Evolutionary conservation across 306 rosid genomes (phyloP).

Genomic region (Lathyrus sativus): DNA sequence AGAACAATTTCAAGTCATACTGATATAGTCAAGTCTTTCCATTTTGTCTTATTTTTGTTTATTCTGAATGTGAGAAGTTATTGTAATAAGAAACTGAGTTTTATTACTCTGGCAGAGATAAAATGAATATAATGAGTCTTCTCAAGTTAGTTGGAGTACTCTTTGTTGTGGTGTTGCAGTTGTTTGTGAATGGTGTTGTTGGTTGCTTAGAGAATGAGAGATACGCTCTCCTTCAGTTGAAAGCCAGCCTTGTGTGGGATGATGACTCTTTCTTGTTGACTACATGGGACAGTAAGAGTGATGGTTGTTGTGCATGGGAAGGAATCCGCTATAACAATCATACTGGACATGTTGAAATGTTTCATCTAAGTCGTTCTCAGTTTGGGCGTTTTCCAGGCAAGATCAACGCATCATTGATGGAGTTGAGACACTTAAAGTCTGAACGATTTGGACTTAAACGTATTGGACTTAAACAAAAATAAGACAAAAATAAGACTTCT

Average conservation of each 20-base stretch:
- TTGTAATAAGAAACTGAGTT: no score
- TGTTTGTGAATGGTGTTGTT: background rate
- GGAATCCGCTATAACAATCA: background rate
- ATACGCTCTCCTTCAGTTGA: background rate
- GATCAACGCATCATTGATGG: slow-evolving; percentile 5
- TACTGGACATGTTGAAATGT: background rate
- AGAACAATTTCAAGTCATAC: background rate
- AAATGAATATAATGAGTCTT: background rate
- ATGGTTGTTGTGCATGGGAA: background rate
- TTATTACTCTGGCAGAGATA: background rate
- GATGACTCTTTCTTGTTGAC: background rate
- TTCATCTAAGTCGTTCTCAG: background rate
- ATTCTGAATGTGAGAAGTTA: no score
- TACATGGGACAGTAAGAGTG: background rate
- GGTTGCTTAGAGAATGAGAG: slow-evolving; percentile 25
- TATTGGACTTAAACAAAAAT: no score
- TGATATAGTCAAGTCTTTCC: no score
- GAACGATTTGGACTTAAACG: no score
- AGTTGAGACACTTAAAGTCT: background rate
- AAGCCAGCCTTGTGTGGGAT: background rate
- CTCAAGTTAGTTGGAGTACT: slow-evolving; percentile 10
- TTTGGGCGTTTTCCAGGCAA: background rate
- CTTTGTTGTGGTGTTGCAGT: background rate
- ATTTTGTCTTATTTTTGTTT: background rate
- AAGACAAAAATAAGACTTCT: no score